phyloP scores from a whole-genome alignment of 371 early-diverging fungal genomes.

The Mucor indicus region DNA sequence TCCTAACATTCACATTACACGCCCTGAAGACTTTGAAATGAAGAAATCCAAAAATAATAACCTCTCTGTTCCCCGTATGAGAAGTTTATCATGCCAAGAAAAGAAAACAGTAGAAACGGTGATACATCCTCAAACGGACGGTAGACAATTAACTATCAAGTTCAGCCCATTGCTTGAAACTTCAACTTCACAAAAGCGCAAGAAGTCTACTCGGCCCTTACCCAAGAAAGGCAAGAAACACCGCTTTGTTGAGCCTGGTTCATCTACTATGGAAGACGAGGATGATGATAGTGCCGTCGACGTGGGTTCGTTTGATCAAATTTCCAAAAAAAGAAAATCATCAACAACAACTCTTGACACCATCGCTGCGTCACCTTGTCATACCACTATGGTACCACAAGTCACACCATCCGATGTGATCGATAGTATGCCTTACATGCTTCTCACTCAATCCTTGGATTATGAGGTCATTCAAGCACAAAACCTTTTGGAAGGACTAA shows the following conservation, averaged over 20 bases:
- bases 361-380: constrained; percentile 9
- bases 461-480: constrained; percentile 11
- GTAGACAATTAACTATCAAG: constrained; percentile 17
- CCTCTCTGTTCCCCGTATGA: constrained; percentile 11
- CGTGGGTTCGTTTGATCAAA: constrained; percentile 2
- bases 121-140: constrained; percentile 18
- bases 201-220: background rate
- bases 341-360: constrained; percentile 14
- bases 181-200: background rate
- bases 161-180: constrained; percentile 7
- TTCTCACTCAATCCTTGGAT: background rate
- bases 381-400: background rate
- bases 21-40: constrained; percentile 26
- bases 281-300: constrained; percentile 7
- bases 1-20: constrained; percentile 23
- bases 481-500: constrained; percentile 12
- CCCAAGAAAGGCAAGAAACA: constrained; percentile 11
- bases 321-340: constrained; percentile 25
- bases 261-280: constrained; percentile 5
- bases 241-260: constrained; percentile 12
- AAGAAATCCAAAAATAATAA: constrained; percentile 1
- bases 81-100: constrained; percentile 16
- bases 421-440: background rate
- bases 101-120: constrained; percentile 2
- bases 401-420: constrained; percentile 13